These are phyloP conservation scores for Schoenoplectus tabernaemontani DNA, from an alignment of 202 grass and related monocot genomes.

Conservation along the genomic window DNA sequence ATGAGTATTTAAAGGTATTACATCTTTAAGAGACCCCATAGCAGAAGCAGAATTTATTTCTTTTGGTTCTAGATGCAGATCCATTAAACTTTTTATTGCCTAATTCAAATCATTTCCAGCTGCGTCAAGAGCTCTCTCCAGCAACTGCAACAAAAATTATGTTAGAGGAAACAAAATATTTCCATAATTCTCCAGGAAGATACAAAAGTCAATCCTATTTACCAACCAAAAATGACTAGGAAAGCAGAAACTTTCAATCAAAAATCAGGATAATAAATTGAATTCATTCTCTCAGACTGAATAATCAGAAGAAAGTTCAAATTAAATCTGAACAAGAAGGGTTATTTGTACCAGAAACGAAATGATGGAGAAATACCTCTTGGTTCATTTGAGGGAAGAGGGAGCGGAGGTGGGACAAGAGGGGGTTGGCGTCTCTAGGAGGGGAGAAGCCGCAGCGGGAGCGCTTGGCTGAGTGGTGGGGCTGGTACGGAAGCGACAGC, in stretches of 20 bases:
- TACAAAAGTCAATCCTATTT: too few species aligned
- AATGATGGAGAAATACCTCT: neutral
- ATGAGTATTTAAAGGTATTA: conserved; percentile 23
- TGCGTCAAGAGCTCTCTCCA: conserved; percentile 44
- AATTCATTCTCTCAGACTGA: neutral
- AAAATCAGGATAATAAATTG: neutral
- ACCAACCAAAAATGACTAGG: neutral
- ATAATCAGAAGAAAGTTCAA: too few species aligned
- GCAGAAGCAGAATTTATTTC: too few species aligned
- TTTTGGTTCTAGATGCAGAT: conserved; percentile 31
- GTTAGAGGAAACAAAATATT: too few species aligned
- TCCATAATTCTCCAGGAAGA: too few species aligned
- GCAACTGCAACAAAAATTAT: conserved; percentile 29
- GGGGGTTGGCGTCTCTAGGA: conserved; percentile 15
- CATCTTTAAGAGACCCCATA: too few species aligned
- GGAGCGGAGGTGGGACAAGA: conserved; percentile 18
- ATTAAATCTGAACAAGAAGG: neutral
- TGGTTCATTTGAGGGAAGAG: conserved; percentile 30
- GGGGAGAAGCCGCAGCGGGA: conserved; percentile 25
- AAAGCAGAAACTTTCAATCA: neutral
- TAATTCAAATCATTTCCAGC: conserved; percentile 51
- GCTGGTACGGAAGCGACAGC: conserved; percentile 20
- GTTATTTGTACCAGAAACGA: neutral
- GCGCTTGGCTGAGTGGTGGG: conserved; percentile 29
- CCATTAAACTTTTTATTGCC: conserved; percentile 38